These are phyloP conservation scores for Luzula sylvatica DNA, from an alignment of 176 grass and related monocot species.

Conservation along the genomic window DNA sequence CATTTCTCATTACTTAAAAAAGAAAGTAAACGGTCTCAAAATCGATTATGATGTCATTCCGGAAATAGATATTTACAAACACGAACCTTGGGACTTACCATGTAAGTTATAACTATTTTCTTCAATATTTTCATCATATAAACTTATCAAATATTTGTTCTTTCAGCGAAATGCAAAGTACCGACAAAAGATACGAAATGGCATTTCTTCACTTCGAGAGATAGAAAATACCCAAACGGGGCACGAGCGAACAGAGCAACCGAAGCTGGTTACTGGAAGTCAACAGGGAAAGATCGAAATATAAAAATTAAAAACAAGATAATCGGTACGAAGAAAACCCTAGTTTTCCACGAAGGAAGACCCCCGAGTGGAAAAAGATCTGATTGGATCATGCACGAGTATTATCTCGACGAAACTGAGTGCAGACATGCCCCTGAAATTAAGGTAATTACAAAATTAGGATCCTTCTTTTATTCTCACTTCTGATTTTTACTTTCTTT, in stretches of 20 bases:
- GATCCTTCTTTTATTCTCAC: not conserved
- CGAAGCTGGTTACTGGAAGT: slow-evolving; percentile 82
- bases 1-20: slow-evolving; percentile 68
- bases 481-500: slow-evolving; percentile 6
- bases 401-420: slow-evolving; percentile 58
- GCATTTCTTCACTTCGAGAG: slow-evolving; percentile 73
- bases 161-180: slow-evolving; percentile 49
- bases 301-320: slow-evolving; percentile 38
- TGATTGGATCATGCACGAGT: slow-evolving; percentile 99
- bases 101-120: slow-evolving; percentile 30
- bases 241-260: slow-evolving; percentile 69
- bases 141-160: not conserved
- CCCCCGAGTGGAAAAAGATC: slow-evolving; percentile 63
- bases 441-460: slow-evolving; percentile 40
- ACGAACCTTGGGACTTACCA: slow-evolving; percentile 97
- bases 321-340: slow-evolving; percentile 87
- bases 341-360: slow-evolving; percentile 91
- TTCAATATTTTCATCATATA: not conserved
- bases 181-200: slow-evolving; percentile 67
- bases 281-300: slow-evolving; percentile 77
- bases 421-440: slow-evolving; percentile 42
- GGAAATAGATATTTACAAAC: slow-evolving; percentile 90
- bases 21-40: slow-evolving; percentile 51
- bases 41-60: slow-evolving; percentile 61
- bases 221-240: slow-evolving; percentile 86